Conservation (phyloP, 768 basidiomycete genomes). For the Termitomyces sp. region DNA sequence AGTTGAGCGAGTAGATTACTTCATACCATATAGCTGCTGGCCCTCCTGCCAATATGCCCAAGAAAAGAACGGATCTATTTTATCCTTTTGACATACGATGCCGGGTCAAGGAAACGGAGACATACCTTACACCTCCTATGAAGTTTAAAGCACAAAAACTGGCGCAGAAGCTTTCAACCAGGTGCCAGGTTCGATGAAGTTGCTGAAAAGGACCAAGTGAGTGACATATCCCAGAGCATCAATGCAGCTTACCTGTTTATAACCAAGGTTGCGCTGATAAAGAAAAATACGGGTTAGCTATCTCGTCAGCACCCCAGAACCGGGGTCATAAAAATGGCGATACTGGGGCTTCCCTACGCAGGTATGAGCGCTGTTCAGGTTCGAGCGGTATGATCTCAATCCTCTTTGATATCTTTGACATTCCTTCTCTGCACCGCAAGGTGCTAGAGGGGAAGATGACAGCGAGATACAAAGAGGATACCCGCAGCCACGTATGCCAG, state of each 20-base stretch:
- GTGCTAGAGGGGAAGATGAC: slow-evolving; percentile 18
- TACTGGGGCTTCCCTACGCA: slow-evolving; percentile 97
- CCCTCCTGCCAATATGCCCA: slow-evolving; percentile 81
- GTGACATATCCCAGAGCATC: slow-evolving; percentile 1
- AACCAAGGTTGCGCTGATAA: slow-evolving; percentile 65
- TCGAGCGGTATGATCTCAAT: slow-evolving; percentile 97
- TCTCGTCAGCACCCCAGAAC: slow-evolving; percentile 27
- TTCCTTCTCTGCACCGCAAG: slow-evolving; percentile 16
- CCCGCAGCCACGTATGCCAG: slow-evolving; percentile 81
- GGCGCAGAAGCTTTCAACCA: slow-evolving; percentile 81
- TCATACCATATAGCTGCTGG: slow-evolving; percentile 81
- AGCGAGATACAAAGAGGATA: slow-evolving; percentile 53
- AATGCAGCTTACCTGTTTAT: slow-evolving; percentile 58
- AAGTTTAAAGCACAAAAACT: slow-evolving; percentile 90
- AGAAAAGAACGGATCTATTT: slow-evolving; percentile 66
- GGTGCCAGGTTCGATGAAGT: slow-evolving; percentile 82
- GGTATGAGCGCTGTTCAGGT: slow-evolving; percentile 97
- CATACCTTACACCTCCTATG: slow-evolving; percentile 79
- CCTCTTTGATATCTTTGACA: slow-evolving; percentile 39
- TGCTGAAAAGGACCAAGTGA: slow-evolving; percentile 41
- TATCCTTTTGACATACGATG: background rate
- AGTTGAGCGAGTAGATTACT: background rate
- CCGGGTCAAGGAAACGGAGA: slow-evolving; percentile 1
- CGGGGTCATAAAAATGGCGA: slow-evolving; percentile 35
- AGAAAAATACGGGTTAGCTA: slow-evolving; percentile 44